Evolutionary conservation across 1,139 yeast species (phyloP), one percentile per base, ranked within the genome.

Genomic region (Pichia sp.): DNA sequence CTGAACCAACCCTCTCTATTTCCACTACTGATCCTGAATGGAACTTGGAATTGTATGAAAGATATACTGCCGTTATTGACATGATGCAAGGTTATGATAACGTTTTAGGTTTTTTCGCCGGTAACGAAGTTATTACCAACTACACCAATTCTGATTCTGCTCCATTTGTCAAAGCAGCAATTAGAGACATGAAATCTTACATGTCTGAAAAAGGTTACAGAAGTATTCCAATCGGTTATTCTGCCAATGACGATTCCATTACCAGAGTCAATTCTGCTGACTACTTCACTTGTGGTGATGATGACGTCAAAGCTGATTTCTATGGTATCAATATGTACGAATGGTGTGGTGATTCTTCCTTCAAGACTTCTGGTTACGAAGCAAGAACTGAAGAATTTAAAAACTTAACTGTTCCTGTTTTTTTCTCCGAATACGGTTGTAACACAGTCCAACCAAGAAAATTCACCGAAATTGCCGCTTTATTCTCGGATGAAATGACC

Each of bases 251-350:
- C 65, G 90, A 82, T 61, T 64, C 73, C 36, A 73, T 70, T 37
- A 81, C 81, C 49, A 76, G 92, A 69, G 78, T 77, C 45, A 64
- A 75, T 29, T 70, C 83, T 53, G 90, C 90, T 47, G 85, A 81
- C 56, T 84, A 79, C 67, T 83, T 84, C 57, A 73, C 82, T 38
- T 84, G 92, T 68, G 92, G 92, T 64, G 77, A 72, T 50, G 66
- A 64, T 28, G 81, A 73, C 44, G 80, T 65, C 39, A 73, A 74
- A 55, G 94, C 94, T 46, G 96, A 88, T 66, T 86, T 88, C 71
- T 87, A 85, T 64, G 96, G 95, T 70, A 81, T 87, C 60, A 88
- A 88, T 76, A 85, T 85, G 87, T 88, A 88, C 72, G 94, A 85
- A 70, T 88, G 96, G 96, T 88, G 97, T 74, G 96, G 96, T 54